These are phyloP conservation scores for Saccharomyces hybrid DNA, from an alignment of 1,139 yeast species.

Conservation along the genomic window DNA sequence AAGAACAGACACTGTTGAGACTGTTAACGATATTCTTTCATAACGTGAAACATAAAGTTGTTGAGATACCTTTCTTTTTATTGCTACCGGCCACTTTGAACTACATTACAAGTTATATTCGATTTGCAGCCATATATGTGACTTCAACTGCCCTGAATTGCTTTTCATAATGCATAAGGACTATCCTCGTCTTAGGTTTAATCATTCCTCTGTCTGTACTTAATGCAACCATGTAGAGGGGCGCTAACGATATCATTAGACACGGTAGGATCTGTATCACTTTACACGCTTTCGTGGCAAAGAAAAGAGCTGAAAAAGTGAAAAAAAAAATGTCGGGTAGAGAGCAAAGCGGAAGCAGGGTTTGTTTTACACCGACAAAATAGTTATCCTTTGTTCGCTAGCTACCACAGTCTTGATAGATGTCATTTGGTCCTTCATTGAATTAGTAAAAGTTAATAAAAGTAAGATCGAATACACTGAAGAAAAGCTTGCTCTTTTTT, in stretches of 20 bases:
- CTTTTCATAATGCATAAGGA: background rate
- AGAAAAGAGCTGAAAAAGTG: background rate
- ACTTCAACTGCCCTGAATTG: background rate
- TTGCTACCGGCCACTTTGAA: background rate
- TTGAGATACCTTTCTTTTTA: background rate
- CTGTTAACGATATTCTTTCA: background rate
- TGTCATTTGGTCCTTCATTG: background rate
- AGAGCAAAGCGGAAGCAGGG: background rate
- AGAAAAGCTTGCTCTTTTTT: background rate
- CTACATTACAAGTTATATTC: background rate
- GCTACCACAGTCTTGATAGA: background rate
- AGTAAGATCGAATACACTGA: background rate
- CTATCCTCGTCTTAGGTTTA: background rate
- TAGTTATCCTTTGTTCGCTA: background rate
- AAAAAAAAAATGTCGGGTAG: background rate
- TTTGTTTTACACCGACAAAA: background rate
- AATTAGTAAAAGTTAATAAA: background rate
- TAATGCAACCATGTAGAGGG: background rate
- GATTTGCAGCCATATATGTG: background rate
- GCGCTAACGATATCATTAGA: background rate
- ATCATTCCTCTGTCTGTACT: background rate
- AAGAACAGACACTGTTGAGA: background rate
- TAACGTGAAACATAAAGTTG: background rate
- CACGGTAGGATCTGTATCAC: background rate
- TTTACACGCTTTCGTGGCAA: background rate